A percentile compares a stretch with the other conserved stretches of the same genome.
Conservation (phyloP, 208 protist genomes). For the Trypanosoma vivax region DNA sequence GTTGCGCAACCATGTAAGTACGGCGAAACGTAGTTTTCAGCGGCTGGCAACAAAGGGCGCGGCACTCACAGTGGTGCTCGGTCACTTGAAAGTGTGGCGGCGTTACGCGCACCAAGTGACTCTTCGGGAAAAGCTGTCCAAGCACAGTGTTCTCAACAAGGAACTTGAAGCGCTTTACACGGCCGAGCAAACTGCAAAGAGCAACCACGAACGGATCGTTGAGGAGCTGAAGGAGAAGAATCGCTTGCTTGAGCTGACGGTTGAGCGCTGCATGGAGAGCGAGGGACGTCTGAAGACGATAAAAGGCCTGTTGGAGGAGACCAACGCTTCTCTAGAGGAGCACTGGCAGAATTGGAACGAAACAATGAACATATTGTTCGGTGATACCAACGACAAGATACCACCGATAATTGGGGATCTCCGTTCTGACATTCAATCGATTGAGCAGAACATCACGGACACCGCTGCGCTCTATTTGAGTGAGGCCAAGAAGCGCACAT, state of each 20-base stretch:
- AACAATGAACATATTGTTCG: conserved; percentile 49
- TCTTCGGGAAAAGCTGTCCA: conserved; percentile 49
- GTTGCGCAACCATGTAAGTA: conserved; percentile 43
- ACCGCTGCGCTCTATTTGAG: conserved; percentile 40
- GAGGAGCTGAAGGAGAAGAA: conserved; percentile 73
- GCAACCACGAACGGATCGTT: conserved; percentile 45
- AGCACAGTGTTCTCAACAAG: conserved; percentile 33
- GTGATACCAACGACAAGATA: conserved; percentile 38
- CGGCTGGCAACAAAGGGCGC: conserved; percentile 40
- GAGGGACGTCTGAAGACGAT: conserved; percentile 33
- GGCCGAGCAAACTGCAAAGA: conserved; percentile 56
- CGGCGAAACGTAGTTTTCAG: conserved; percentile 55
- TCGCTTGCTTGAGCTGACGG: conserved; percentile 37
- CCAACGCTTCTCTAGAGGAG: conserved; percentile 36
- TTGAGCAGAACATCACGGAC: conserved; percentile 79
- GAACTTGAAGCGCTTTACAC: conserved; percentile 65
- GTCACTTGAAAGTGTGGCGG: conserved; percentile 58
- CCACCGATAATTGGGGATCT: conserved; percentile 24
- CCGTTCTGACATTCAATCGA: conserved; percentile 23
- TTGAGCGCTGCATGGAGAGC: conserved; percentile 36
- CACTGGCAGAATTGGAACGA: conserved; percentile 72
- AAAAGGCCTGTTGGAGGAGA: conserved; percentile 48
- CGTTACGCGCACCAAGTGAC: conserved; percentile 68
- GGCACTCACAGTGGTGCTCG: conserved; percentile 35
- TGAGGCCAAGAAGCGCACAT: conserved; percentile 52